These are phyloP conservation scores for Furcasterigmium furcatum DNA, from an alignment of 2,329 filamentous ascomycete genomes.

Conservation along the genomic window DNA sequence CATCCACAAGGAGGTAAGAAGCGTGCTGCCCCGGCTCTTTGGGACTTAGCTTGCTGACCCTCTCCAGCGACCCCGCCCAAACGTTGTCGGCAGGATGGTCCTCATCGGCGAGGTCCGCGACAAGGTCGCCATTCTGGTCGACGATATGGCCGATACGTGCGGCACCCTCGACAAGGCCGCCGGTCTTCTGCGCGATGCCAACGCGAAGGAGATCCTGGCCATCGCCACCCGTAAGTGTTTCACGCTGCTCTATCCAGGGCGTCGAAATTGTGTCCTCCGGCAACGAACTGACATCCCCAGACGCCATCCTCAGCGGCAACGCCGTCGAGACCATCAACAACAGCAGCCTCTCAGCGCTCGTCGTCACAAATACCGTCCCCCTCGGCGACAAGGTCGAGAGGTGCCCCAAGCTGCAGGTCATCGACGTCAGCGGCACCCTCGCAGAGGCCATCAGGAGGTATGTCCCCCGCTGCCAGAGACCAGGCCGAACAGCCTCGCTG, in stretches of 20 bases:
- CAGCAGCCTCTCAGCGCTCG: constrained; percentile 71
- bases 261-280: too few relatives aligned
- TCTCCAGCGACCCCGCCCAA: constrained; percentile 63
- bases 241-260: background rate
- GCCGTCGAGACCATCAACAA: constrained; percentile 84
- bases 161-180: constrained; percentile 83
- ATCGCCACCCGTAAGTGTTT: constrained; percentile 2
- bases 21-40: constrained; percentile 1
- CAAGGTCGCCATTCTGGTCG: constrained; percentile 92
- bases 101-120: constrained; percentile 92
- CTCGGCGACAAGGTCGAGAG: constrained; percentile 70
- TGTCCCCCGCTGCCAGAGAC: background rate
- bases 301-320: constrained; percentile 85
- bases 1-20: constrained; percentile 76
- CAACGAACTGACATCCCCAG: constrained; percentile 1
- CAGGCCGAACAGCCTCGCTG: too few relatives aligned
- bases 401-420: constrained; percentile 80
- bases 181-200: constrained; percentile 81
- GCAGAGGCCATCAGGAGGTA: constrained; percentile 49
- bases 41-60: background rate
- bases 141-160: constrained; percentile 97
- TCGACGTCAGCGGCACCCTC: constrained; percentile 84
- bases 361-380: constrained; percentile 75
- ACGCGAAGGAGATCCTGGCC: constrained; percentile 59
- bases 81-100: constrained; percentile 87